Evolutionary conservation across 2,329 filamentous ascomycete genomes (phyloP).

Genomic region (Arachnopeziza araneosa): DNA sequence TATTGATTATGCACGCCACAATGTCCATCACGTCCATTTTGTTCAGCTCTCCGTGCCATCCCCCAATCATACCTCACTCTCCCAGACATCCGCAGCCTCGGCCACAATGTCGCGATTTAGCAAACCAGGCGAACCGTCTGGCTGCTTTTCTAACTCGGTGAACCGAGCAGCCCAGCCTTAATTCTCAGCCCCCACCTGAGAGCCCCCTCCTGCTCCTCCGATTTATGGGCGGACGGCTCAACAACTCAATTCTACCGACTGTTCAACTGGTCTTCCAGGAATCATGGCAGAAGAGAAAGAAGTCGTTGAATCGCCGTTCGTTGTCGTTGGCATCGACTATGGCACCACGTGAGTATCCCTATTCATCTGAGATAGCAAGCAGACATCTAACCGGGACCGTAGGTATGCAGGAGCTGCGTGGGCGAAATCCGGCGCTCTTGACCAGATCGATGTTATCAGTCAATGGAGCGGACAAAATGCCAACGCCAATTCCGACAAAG

Average conservation of each 20-base stretch:
- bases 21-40: neutral
- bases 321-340: neutral
- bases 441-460: conserved; percentile 3
- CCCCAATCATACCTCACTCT: neutral
- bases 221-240: neutral
- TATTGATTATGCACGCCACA: neutral
- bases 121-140: neutral
- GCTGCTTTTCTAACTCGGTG: neutral
- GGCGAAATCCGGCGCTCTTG: conserved; percentile 2
- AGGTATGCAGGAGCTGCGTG: conserved; percentile 2
- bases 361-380: neutral
- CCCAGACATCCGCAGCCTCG: neutral
- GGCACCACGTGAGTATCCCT: neutral
- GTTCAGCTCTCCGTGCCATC: neutral
- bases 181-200: neutral
- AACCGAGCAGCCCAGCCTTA: neutral
- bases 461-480: conserved; percentile 1
- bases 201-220: neutral
- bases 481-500: conserved; percentile 3
- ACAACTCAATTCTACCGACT: neutral
- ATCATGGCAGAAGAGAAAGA: neutral
- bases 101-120: neutral
- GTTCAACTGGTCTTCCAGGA: neutral
- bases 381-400: neutral
- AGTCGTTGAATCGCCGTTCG: neutral